These are phyloP conservation scores for Globisporangium perplexum DNA, from an alignment of 352 stramenopile species.

Conservation along the genomic window DNA sequence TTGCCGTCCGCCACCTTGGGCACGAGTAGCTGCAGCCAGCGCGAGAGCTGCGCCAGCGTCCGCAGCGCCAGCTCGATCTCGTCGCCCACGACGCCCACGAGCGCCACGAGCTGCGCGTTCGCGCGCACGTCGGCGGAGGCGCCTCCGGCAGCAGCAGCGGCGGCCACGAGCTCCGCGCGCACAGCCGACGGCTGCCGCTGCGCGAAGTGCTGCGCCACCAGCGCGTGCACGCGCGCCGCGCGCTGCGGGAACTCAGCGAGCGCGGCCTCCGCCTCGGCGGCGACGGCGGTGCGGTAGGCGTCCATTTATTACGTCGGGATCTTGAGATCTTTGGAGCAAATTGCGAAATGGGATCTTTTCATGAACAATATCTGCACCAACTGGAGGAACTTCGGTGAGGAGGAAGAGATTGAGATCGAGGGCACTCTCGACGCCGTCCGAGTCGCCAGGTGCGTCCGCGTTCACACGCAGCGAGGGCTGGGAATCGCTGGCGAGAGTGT, in stretches of 20 bases:
- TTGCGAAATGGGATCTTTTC: not conserved
- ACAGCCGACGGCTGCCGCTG: constrained; percentile 37
- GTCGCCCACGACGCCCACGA: constrained; percentile 38
- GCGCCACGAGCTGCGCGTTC: constrained; percentile 35
- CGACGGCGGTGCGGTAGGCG: constrained; percentile 38
- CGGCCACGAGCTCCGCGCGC: constrained; percentile 27
- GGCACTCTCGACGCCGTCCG: too few relatives aligned
- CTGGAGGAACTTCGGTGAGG: too few relatives aligned
- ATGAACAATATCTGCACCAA: too few relatives aligned
- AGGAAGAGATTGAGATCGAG: too few relatives aligned
- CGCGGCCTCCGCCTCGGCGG: constrained; percentile 27
- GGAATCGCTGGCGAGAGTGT: too few relatives aligned
- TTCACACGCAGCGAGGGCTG: too few relatives aligned
- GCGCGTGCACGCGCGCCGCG: constrained; percentile 31
- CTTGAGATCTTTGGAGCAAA: not conserved
- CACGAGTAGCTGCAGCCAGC: constrained; percentile 74
- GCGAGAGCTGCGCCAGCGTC: constrained; percentile 44
- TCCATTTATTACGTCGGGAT: constrained; percentile 26
- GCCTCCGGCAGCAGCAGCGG: constrained; percentile 19
- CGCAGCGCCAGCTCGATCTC: constrained; percentile 46
- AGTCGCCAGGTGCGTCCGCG: too few relatives aligned
- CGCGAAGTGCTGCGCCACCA: constrained; percentile 39
- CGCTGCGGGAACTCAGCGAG: constrained; percentile 46
- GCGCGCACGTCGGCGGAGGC: constrained; percentile 26
- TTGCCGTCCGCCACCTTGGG: constrained; percentile 79